Evolutionary conservation across 2,329 filamentous ascomycete genomes (phyloP).

Genomic region (Colletotrichum truncatum): DNA sequence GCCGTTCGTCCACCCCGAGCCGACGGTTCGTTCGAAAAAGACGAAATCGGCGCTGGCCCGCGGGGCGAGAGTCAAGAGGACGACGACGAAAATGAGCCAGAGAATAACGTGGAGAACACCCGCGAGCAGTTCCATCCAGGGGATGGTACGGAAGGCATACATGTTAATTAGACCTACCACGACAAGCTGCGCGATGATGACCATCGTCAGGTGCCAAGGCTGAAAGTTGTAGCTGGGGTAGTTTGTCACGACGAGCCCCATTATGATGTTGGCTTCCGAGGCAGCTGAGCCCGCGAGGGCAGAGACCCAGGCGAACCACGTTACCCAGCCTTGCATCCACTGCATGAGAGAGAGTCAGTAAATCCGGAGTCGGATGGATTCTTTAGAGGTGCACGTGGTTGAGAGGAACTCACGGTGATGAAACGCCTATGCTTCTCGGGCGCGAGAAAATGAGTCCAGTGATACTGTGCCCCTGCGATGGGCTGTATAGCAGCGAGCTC

Average conservation of each 20-base stretch:
- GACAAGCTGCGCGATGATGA: conserved; percentile 27
- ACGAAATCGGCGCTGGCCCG: conserved; percentile 24
- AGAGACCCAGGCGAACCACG: conserved; percentile 28
- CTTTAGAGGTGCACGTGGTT: too few species aligned
- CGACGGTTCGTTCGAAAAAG: conserved; percentile 24
- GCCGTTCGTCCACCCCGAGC: conserved; percentile 26
- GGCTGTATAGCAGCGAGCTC: conserved; percentile 35
- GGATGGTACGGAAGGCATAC: conserved; percentile 28
- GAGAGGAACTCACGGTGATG: conserved; percentile 11
- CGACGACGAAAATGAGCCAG: conserved; percentile 23
- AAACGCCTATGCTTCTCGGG: conserved; percentile 22
- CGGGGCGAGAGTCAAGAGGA: conserved; percentile 16
- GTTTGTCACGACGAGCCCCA: conserved; percentile 27
- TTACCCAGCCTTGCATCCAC: conserved; percentile 30
- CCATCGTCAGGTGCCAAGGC: conserved; percentile 27
- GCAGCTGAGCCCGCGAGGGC: conserved; percentile 23
- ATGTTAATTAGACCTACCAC: conserved; percentile 23
- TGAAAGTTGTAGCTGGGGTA: conserved; percentile 21
- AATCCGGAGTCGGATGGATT: too few species aligned
- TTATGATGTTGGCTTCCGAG: conserved; percentile 28
- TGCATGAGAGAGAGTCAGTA: not conserved
- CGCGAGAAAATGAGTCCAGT: conserved; percentile 31
- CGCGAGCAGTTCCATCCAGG: conserved; percentile 26
- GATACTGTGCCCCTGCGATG: conserved; percentile 35
- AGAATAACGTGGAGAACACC: conserved; percentile 25